phyloP scores from a whole-genome alignment of 441 rosid species.

The Corymbia citriodora region DNA sequence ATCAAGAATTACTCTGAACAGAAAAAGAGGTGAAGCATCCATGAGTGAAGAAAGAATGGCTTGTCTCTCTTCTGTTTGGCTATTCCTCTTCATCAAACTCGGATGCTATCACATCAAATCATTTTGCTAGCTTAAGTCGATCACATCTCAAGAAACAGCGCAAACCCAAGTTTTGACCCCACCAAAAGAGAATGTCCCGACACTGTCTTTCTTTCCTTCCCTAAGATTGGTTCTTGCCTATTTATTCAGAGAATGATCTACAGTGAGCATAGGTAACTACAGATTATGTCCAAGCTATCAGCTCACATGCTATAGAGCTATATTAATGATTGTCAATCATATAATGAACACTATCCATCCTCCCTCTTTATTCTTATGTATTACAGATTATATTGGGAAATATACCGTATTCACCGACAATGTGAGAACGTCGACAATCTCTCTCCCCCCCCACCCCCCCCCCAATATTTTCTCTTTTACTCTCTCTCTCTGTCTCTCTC shows the following conservation, averaged over 20 bases:
- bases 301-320: background rate
- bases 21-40: constrained; percentile 9
- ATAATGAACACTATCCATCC: background rate
- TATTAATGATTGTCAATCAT: background rate
- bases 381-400: background rate
- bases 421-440: background rate
- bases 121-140: background rate
- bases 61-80: constrained; percentile 29
- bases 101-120: background rate
- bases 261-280: background rate
- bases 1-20: background rate
- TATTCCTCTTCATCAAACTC: constrained; percentile 5
- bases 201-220: background rate
- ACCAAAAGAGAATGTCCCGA: background rate
- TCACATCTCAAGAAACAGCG: background rate
- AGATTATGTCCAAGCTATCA: background rate
- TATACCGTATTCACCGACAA: background rate
- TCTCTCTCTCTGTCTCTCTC: background rate
- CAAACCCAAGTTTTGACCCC: background rate
- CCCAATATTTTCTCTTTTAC: background rate
- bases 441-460: no score
- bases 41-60: constrained; percentile 15
- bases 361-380: background rate
- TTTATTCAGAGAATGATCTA: background rate
- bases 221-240: background rate